Conservation (phyloP, 129 eudicot species). For the Artemisia annua region DNA sequence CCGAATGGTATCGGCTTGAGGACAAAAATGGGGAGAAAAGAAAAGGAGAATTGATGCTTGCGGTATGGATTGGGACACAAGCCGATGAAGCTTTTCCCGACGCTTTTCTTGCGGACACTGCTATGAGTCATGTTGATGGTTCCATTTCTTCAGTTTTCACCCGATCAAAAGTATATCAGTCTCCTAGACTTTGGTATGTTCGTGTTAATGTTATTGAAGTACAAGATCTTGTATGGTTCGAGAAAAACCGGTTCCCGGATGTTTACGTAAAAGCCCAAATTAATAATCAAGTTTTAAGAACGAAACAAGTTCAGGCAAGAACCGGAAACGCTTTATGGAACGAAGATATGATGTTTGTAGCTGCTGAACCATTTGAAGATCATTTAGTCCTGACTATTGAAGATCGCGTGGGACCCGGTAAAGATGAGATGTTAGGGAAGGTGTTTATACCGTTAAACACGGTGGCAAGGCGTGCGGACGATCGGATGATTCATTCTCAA, state of each 20-base stretch:
- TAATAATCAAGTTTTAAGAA: slow-evolving; percentile 58
- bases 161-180: slow-evolving; percentile 87
- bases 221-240: slow-evolving; percentile 70
- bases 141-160: slow-evolving; percentile 41
- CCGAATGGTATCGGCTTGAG: slow-evolving; percentile 87
- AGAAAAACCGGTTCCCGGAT: slow-evolving; percentile 64
- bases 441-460: slow-evolving; percentile 55
- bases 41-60: slow-evolving; percentile 91
- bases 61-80: slow-evolving; percentile 94
- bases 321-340: slow-evolving; percentile 65
- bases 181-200: slow-evolving; percentile 93
- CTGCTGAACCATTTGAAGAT: slow-evolving; percentile 96
- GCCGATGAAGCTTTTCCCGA: slow-evolving; percentile 95
- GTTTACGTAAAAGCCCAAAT: slow-evolving; percentile 66
- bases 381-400: slow-evolving; percentile 64
- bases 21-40: slow-evolving; percentile 63
- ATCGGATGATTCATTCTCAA: slow-evolving; percentile 50
- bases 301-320: slow-evolving; percentile 57
- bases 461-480: slow-evolving; percentile 70
- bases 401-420: slow-evolving; percentile 65
- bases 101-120: slow-evolving; percentile 85
- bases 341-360: slow-evolving; percentile 91
- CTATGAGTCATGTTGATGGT: slow-evolving; percentile 44
- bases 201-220: slow-evolving; percentile 86
- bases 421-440: slow-evolving; percentile 67